Base-by-base conservation (phyloP, 1,284 basidiomycete genomes). In the Malassezia japonica region DNA sequence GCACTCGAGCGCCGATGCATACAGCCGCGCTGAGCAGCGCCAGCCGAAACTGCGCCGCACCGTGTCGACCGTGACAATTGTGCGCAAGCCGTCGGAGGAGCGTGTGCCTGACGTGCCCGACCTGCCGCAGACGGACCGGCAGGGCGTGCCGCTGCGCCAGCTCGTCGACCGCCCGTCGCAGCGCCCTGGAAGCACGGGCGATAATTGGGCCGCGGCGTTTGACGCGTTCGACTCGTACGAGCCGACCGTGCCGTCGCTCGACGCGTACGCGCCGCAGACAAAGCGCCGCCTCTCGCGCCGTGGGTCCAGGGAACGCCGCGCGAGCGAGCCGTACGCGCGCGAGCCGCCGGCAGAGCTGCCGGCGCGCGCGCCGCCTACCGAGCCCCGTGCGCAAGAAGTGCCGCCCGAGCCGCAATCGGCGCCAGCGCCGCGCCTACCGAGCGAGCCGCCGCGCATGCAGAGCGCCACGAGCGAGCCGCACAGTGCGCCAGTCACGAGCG, bases 51-150 rank as follows among this genome's bases (percentile, higher is more conserved):
- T 47, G 27, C 50, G 46, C 6, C 51, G 51, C 46, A 31, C 51
- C 2, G 40, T 42, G 13, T 54, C 51, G 4, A 54, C 51, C 1
- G 32, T 54, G 13, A 54, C 51, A n/a, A 48, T 54, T 20, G 33
- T 54, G 40, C 20, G 16, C 8, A 9, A 13, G n/a, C 6, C 9
- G 2, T 15, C 25, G 9, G 4, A 16, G 34, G 16, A 6, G 28
- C 10, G 2, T 13, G 16, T 28, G 15, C 44, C 33, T 16, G 23
- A 25, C 5, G 33, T 25, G 23, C n/a, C 23, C 10, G 33, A 29
- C 16, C 3, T 20, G 6, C 12, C 32, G 23, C 15, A 44, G 4
- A 21, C 18, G 20, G 13, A 25, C 13, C 42, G 42, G 31, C 16
- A 15, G n/a, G n/a, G 33, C 33, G 16, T 16, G 33, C n/a, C 12